phyloP scores from a whole-genome alignment of 306 rosid genomes.

The Cicer chorassanicum region DNA sequence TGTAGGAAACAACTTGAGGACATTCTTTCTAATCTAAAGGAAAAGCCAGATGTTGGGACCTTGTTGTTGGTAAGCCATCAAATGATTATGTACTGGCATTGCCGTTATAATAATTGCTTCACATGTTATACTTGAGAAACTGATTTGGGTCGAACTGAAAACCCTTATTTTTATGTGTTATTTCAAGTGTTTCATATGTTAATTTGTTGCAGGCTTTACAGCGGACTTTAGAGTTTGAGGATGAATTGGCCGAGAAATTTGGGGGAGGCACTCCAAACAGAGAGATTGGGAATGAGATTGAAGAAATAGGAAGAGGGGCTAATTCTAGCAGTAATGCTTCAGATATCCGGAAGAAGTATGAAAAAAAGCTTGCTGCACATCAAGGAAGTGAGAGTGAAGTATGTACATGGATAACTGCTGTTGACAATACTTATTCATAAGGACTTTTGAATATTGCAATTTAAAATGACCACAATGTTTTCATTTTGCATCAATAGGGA shows the following conservation, averaged over 20 bases:
- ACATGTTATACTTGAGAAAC: conserved; percentile 19
- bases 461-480: conserved; percentile 39
- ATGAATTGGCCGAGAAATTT: conserved; percentile 97
- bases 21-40: conserved; percentile 78
- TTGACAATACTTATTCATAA: conserved; percentile 13
- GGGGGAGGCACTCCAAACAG: conserved; percentile 87
- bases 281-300: conserved; percentile 83
- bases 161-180: conserved; percentile 33
- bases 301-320: conserved; percentile 77
- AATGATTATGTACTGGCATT: conserved; percentile 29
- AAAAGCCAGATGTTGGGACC: conserved; percentile 95
- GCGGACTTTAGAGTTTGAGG: conserved; percentile 96
- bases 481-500: conserved; percentile 65
- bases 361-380: conserved; percentile 84
- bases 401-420: conserved; percentile 46
- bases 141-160: conserved; percentile 9
- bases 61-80: conserved; percentile 73
- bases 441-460: conserved; percentile 27
- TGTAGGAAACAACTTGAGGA: conserved; percentile 99
- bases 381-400: conserved; percentile 75
- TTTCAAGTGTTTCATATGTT: conserved; percentile 43
- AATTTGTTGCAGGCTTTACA: conserved; percentile 81
- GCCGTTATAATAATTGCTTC: conserved; percentile 27
- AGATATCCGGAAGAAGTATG: conserved; percentile 95
- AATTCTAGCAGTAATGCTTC: conserved; percentile 68